These are phyloP conservation scores for Mycena rosella DNA, from an alignment of 768 basidiomycete genomes.

Conservation along the genomic window DNA sequence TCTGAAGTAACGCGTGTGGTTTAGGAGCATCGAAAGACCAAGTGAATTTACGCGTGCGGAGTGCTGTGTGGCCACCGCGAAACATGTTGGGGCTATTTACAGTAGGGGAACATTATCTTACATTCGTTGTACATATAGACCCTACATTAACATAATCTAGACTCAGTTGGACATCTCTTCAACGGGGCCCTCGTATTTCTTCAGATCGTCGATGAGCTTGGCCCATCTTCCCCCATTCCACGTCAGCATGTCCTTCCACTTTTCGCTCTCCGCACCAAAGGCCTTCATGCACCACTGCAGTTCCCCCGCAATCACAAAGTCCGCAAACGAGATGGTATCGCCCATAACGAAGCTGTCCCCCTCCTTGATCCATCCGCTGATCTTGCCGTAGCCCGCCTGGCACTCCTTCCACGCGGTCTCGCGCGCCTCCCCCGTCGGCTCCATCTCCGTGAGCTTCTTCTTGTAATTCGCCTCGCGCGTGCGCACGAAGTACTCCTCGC, in stretches of 20 bases:
- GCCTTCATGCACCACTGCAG: conserved; percentile 51
- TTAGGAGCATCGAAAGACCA: neutral
- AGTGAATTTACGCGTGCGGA: no score
- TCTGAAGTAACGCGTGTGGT: neutral
- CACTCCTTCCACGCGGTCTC: conserved; percentile 43
- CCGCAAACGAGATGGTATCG: conserved; percentile 49
- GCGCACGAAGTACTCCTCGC: conserved; percentile 48
- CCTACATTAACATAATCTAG: no score
- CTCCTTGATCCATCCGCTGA: conserved; percentile 48
- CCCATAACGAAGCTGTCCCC: conserved; percentile 52
- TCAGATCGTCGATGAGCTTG: conserved; percentile 44
- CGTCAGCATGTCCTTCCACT: conserved; percentile 48
- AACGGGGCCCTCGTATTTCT: conserved; percentile 44
- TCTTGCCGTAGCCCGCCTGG: conserved; percentile 39
- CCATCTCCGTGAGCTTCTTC: conserved; percentile 51
- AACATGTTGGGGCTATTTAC: no score
- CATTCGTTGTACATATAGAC: no score
- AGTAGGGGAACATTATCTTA: no score
- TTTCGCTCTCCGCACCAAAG: conserved; percentile 41
- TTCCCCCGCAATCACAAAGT: conserved; percentile 48
- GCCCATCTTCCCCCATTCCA: conserved; percentile 59
- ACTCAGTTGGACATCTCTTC: no score
- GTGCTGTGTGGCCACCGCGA: no score
- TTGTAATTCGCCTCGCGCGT: conserved; percentile 50
- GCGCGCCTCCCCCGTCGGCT: conserved; percentile 44